Evolutionary conservation across 306 rosid genomes (phyloP), one percentile per base, ranked within the genome.

Genomic region (Cucurbita pepo): DNA sequence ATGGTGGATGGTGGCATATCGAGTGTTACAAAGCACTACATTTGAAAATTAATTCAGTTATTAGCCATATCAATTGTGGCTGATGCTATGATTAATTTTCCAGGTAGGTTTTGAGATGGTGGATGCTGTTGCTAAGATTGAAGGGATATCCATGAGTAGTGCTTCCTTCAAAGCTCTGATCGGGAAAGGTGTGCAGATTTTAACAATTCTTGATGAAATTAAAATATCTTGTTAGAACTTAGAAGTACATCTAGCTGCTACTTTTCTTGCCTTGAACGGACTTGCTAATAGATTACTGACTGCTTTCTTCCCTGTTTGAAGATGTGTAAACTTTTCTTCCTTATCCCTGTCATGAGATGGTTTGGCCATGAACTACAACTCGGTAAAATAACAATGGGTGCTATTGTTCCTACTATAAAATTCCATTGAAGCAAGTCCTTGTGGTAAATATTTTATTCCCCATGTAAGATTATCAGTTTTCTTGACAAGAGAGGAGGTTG

Each of bases 31-130:
- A n/a, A n/a, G n/a, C n/a, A n/a, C n/a, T n/a, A n/a, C n/a, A n/a
- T n/a, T n/a, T n/a, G n/a, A n/a, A n/a, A n/a, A n/a, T n/a, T n/a
- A n/a, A n/a, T n/a, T n/a, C n/a, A n/a, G n/a, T n/a, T n/a, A n/a
- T n/a, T n/a, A n/a, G n/a, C n/a, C n/a, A n/a, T n/a, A n/a, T n/a
- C n/a, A n/a, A n/a, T n/a, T n/a, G n/a, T n/a, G n/a, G n/a, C n/a
- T n/a, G 34, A 51, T 51, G 41, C 59, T 7, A 15, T 50, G 59
- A 16, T 37, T 25, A 16, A 25, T 30, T 60, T 75, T 84, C 55
- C 82, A 93, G 98, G 94, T 90, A 84, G 98, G 98, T 45, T 90
- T 94, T 77, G 96, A 87, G 84, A 84, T 94, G 95, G 92, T 94
- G 82, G 96, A 94, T 82, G 41, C 88, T 69, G 86, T 93, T 53